A percentile compares a stretch with the other conserved stretches of the same genome.
These are phyloP conservation scores for Rhodotorula paludigena DNA, from an alignment of 768 basidiomycete species.

Conservation along the genomic window DNA sequence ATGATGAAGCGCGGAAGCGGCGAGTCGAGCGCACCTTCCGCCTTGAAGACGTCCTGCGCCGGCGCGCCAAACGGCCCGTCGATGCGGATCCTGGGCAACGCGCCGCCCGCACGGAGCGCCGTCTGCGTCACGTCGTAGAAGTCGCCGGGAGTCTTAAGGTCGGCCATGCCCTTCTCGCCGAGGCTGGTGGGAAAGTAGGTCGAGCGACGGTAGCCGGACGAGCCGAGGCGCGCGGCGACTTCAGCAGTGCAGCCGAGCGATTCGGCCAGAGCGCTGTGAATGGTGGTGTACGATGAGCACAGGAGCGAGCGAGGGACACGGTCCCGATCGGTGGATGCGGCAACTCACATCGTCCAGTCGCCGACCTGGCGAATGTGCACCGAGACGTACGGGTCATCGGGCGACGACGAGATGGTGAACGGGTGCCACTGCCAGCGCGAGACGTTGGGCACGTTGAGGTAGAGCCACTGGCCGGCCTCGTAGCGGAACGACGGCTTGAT, in stretches of 20 bases:
- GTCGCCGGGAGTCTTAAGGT: constrained; percentile 21
- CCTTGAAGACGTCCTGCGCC: constrained; percentile 55
- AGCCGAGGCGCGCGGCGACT: constrained; percentile 29
- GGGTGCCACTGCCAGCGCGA: constrained; percentile 89
- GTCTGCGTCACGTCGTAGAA: constrained; percentile 67
- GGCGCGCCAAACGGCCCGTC: constrained; percentile 93
- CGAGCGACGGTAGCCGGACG: constrained; percentile 51
- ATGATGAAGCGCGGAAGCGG: too few species aligned
- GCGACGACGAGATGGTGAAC: constrained; percentile 59
- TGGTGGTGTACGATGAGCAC: neutral
- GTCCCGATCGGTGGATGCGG: too few species aligned
- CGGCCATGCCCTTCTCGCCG: neutral
- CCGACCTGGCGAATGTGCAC: constrained; percentile 91
- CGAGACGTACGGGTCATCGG: constrained; percentile 87
- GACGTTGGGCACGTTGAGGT: constrained; percentile 79
- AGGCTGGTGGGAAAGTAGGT: constrained; percentile 51
- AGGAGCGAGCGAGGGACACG: neutral
- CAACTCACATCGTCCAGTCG: constrained; percentile 61
- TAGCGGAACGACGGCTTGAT: constrained; percentile 88
- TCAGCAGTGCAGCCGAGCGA: constrained; percentile 58
- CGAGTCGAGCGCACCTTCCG: constrained; percentile 13
- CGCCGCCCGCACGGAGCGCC: constrained; percentile 16
- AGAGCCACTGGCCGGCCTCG: constrained; percentile 85
- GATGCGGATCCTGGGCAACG: constrained; percentile 67
- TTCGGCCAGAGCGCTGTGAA: constrained; percentile 63